Evolutionary conservation across 331 rosid genomes (phyloP).

Genomic region (Dryas integrifolia): DNA sequence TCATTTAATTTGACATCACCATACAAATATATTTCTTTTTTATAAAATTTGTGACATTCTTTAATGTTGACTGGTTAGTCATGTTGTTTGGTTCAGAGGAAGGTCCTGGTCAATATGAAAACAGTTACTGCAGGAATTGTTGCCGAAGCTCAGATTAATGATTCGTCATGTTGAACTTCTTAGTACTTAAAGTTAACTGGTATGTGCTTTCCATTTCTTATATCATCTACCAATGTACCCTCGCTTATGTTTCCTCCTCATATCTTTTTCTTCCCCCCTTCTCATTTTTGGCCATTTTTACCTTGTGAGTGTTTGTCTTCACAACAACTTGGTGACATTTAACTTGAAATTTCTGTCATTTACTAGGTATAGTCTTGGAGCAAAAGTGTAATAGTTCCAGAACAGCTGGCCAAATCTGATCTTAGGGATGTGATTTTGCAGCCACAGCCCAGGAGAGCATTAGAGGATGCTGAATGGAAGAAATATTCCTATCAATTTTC

Average conservation of each 20-base stretch:
- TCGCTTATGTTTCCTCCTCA: not conserved
- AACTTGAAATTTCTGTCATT: not conserved
- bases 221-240: not conserved
- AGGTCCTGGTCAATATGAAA: conserved; percentile 40
- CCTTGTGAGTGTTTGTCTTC: too few species aligned
- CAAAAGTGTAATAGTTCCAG: conserved; percentile 1
- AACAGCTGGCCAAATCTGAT: conserved; percentile 13
- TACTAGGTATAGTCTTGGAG: conserved; percentile 21
- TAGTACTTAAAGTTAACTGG: conserved; percentile 40
- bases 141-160: conserved; percentile 34
- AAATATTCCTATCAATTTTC: conserved; percentile 1
- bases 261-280: too few species aligned
- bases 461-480: not conserved
- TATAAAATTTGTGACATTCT: not conserved
- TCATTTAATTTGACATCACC: not conserved
- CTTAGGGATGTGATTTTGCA: conserved; percentile 4
- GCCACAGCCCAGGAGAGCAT: conserved; percentile 4
- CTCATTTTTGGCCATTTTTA: not conserved
- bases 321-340: not conserved
- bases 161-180: conserved; percentile 56
- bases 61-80: conserved; percentile 14
- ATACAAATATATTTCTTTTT: conserved; percentile 1
- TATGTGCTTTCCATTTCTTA: conserved; percentile 21
- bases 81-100: conserved; percentile 48
- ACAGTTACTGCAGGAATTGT: conserved; percentile 43